Base-by-base conservation (phyloP, 148 eudicot species). In the Rhododendron vialii region DNA sequence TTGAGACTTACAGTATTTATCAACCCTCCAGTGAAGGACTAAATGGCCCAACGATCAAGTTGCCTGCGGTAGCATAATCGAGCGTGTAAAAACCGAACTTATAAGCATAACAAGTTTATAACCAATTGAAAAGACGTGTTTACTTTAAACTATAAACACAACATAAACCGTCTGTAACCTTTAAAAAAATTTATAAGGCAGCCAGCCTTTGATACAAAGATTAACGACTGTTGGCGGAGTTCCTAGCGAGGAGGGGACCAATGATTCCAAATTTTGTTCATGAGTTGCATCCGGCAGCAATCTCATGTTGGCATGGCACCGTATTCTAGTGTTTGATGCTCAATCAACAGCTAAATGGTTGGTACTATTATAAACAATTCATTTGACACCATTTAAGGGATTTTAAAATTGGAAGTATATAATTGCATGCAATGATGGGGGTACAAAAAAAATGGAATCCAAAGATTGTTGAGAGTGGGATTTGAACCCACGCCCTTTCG, bases 401-500 rank as follows among this genome's bases (percentile, higher is more conserved):
- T 13, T 51, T 51, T 51, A 11, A 1, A 11, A 51, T 11, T 51
- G 17, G 55, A 17, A 0, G 30, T 30, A 30, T 30, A 30, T 0
- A 2, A 50, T 50, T 50, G 53, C 53, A 50, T 50, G 53, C 53
- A 50, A 50, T 50, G 30, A 30, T 30, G 30, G 30, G 53, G 53
- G 7, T 11, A 50, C 53, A 11, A 10, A 50, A 2, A 9, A 50
- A 2, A 30, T 30, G 30, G 30, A 30, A 30, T 30, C 30, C 30
- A 30, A 30, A 30, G 30, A 30, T 30, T 30, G 30, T 30, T 91
- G 95, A 94, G 87, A 91, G 98, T 95, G 98, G 96, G 98, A 96
- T 94, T 96, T 92, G 98, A 93, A 96, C 98, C 99, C 97, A 94
- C 97, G 94, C 99, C 97, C 97, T 95, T 96, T 96, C 97, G 98